Base-by-base conservation (phyloP, 192 early-diverging fungal species). In the Neocallimastix lanati region DNA sequence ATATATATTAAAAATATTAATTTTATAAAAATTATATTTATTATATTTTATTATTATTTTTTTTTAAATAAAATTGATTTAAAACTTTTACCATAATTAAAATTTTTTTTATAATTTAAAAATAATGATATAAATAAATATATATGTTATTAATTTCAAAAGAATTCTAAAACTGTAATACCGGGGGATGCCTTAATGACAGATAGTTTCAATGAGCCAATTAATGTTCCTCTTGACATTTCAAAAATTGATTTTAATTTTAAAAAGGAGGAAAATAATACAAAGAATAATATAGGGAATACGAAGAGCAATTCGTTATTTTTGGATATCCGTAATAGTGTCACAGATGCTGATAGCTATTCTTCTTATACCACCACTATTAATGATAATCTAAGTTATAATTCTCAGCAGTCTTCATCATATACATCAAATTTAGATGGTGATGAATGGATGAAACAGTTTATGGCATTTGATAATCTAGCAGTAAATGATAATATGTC, bases 361-460 rank as follows among this genome's bases (percentile, higher is more conserved):
- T 37, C 77, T 35, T 30, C 77, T 37, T 30, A n/a, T n/a, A 37
- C 18, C n/a, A 30, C 77, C 6, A 18, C 3, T 25, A 30, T 37
- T 25, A 30, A 30, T 37, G 77, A 30, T 78, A 37, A 30, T 25
- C 0, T 37, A 11, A 30, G 30, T n/a, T 30, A 30, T 78, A 37
- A 30, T 37, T 78, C 77, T 25, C 77, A 35, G 18, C 77, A 35
- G n/a, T 37, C 77, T 3, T 5, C 29, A 18, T 37, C 77, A 1
- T 78, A 30, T 37, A 37, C 30, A 4, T 35, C 35, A 11, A 37
- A 37, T n/a, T 18, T 78, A 18, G 77, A 37, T 37, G 77, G 77
- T 38, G 80, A 81, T 29, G 80, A 81, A 25, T 81, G 80, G 80
- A 81, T 81, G 78, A 28, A 33, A 18, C 80, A 81, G 76, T 81